Conservation (phyloP, 495 filamentous ascomycete genomes). For the Talaromyces borbonicus region DNA sequence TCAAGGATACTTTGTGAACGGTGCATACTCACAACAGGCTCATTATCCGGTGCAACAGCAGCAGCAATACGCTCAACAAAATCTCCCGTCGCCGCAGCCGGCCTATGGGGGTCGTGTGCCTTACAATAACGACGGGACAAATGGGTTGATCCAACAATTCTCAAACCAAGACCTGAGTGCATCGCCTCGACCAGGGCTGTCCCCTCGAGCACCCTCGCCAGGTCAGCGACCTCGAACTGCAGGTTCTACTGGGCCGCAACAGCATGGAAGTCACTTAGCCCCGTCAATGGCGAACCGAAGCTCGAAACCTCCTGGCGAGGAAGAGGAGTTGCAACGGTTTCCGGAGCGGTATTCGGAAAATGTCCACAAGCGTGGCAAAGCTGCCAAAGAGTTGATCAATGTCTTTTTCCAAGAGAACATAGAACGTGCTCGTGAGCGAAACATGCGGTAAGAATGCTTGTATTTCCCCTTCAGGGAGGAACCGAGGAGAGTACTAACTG, state of each 20-base stretch:
- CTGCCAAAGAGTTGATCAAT: conserved; percentile 53
- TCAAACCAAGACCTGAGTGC: conserved; percentile 90
- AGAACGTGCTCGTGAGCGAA: conserved; percentile 79
- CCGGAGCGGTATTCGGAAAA: conserved; percentile 72
- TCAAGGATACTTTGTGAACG: conserved; percentile 58
- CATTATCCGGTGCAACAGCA: conserved; percentile 46
- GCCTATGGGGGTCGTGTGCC: conserved; percentile 39
- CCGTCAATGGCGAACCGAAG: conserved; percentile 48
- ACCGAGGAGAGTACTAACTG: not conserved
- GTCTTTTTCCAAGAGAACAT: conserved; percentile 97
- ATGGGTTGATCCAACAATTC: conserved; percentile 88
- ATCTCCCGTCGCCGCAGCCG: conserved; percentile 41
- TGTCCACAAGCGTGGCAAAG: conserved; percentile 65
- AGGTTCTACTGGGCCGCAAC: conserved; percentile 38
- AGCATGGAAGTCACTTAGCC: conserved; percentile 55
- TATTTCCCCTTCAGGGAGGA: conserved; percentile 2
- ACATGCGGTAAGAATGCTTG: conserved; percentile 62
- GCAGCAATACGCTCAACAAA: conserved; percentile 60
- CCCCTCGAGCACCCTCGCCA: conserved; percentile 60
- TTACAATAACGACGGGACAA: conserved; percentile 52
- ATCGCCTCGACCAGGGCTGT: conserved; percentile 54
- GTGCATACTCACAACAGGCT: conserved; percentile 47
- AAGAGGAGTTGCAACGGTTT: conserved; percentile 54
- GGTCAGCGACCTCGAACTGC: conserved; percentile 69
- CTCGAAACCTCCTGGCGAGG: conserved; percentile 31